Evolutionary conservation across 2,329 filamentous ascomycete genomes (phyloP).

Genomic region (Colletotrichum scovillei): DNA sequence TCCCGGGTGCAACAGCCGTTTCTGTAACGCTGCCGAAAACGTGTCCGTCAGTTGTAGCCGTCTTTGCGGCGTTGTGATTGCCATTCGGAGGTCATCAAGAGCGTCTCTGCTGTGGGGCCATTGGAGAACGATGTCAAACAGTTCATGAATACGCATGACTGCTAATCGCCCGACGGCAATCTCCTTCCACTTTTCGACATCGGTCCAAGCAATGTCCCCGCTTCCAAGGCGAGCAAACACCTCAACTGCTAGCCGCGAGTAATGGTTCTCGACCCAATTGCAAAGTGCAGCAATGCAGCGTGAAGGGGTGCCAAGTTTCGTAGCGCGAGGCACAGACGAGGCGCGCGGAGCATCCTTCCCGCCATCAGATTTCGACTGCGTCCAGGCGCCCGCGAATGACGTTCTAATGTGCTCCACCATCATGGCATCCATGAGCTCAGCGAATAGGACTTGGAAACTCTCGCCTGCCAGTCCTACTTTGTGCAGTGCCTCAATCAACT

Average conservation of each 20-base stretch:
- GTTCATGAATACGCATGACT: constrained; percentile 73
- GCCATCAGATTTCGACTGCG: constrained; percentile 41
- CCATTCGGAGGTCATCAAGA: constrained; percentile 78
- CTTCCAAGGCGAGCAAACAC: constrained; percentile 63
- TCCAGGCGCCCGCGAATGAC: constrained; percentile 74
- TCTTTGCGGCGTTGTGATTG: constrained; percentile 74
- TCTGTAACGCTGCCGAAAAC: constrained; percentile 74
- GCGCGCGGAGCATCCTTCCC: constrained; percentile 38
- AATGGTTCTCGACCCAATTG: constrained; percentile 76
- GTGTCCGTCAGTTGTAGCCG: constrained; percentile 76
- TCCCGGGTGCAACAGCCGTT: constrained; percentile 78
- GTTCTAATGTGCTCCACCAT: constrained; percentile 72
- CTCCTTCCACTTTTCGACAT: constrained; percentile 77
- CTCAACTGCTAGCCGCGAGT: constrained; percentile 72
- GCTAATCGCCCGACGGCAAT: constrained; percentile 77
- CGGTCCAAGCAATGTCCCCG: constrained; percentile 58
- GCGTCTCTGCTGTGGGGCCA: constrained; percentile 80
- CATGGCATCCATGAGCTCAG: constrained; percentile 75
- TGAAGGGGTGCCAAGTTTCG: constrained; percentile 51
- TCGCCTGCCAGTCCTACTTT: constrained; percentile 77
- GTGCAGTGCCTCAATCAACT: constrained; percentile 68
- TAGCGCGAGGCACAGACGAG: constrained; percentile 38
- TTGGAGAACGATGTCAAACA: constrained; percentile 82
- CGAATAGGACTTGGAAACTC: constrained; percentile 76
- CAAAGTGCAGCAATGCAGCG: constrained; percentile 70